Conservation (phyloP, 805 yeast genomes). For the Ogataea nakhonphanomensis region DNA sequence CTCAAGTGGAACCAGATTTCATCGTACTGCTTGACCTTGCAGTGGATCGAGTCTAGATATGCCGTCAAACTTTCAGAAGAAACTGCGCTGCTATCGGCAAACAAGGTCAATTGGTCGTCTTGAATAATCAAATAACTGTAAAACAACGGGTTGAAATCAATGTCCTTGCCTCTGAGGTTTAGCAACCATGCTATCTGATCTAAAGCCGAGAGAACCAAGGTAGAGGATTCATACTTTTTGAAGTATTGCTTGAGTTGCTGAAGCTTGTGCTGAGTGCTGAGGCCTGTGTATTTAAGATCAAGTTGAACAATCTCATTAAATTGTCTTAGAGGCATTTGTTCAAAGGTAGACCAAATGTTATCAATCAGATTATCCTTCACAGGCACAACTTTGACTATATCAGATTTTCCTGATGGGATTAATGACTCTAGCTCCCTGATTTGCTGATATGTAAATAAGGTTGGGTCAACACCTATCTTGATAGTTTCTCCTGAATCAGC, state of each 20-base stretch:
- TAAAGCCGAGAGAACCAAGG: constrained; percentile 44
- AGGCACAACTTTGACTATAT: constrained; percentile 39
- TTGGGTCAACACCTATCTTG: constrained; percentile 47
- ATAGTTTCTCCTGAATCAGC: constrained; percentile 40
- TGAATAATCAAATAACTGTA: constrained; percentile 49
- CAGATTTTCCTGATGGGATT: constrained; percentile 30
- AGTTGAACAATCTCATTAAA: constrained; percentile 48
- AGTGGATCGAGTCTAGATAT: constrained; percentile 42
- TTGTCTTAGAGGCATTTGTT: constrained; percentile 58
- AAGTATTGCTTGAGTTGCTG: constrained; percentile 40
- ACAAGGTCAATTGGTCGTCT: constrained; percentile 37
- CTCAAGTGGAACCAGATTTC: constrained; percentile 44
- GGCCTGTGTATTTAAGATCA: constrained; percentile 61
- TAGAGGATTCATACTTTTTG: constrained; percentile 27
- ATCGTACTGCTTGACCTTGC: constrained; percentile 43
- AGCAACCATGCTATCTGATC: constrained; percentile 93
- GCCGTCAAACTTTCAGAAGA: constrained; percentile 27
- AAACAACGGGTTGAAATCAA: constrained; percentile 53
- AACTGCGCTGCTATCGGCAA: constrained; percentile 34
- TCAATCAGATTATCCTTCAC: constrained; percentile 48
- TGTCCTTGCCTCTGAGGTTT: constrained; percentile 64
- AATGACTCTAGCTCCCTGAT: constrained; percentile 33
- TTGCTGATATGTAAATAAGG: constrained; percentile 38
- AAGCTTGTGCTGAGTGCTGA: constrained; percentile 55
- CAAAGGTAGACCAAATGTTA: constrained; percentile 50